Evolutionary conservation across 1,284 basidiomycete genomes (phyloP), one percentile per base, ranked within the genome.

Genomic region (Cutaneotrichosporon daszewskae): DNA sequence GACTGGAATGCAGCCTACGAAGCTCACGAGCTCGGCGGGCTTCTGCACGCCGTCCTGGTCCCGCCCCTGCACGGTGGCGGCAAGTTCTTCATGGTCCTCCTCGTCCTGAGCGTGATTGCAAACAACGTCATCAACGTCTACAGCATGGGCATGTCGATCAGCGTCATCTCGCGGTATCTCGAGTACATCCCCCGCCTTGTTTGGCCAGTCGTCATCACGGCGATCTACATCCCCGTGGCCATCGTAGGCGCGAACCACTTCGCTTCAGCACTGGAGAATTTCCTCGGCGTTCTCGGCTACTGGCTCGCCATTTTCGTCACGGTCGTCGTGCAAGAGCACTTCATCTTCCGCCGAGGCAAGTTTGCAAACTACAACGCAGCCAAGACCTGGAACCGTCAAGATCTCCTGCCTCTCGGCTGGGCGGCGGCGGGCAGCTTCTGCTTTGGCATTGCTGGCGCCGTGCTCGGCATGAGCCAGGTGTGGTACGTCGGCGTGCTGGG

Each of bases 111-210:
- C 5, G 69, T 72, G 43, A 55, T 69, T 11, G 65, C 48, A 44
- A 66, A 65, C 60, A 66, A 62, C 57, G 65, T 64, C 45, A 55
- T 68, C 54, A 68, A 66, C 55, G 58, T 66, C 37, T 61, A 59
- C 50, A 55, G 50, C 16, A 57, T 62, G 54, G 63, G 62, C 35
- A 54, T 66, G 47, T 58, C 54, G 20, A 58, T 72, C 51, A 60
- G 60, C 24, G 63, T 68, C 45, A 60, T 71, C 47, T 32, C 44
- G 25, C 53, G 53, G 14, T 65, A 50, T 45, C 53, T 66, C 40
- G 62, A 69, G 32, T 48, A 50, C 29, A 47, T 71, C n/a, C 71
- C 69, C 5, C 64, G 71, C 35, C 50, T 71, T 34, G 53, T 71
- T 48, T 62, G 70, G 56, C 66, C 65, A 35, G 43, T 67, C 40